These are phyloP conservation scores for Calonectria pseudoreteaudii DNA, from an alignment of 2,329 filamentous ascomycete species.

Conservation along the genomic window DNA sequence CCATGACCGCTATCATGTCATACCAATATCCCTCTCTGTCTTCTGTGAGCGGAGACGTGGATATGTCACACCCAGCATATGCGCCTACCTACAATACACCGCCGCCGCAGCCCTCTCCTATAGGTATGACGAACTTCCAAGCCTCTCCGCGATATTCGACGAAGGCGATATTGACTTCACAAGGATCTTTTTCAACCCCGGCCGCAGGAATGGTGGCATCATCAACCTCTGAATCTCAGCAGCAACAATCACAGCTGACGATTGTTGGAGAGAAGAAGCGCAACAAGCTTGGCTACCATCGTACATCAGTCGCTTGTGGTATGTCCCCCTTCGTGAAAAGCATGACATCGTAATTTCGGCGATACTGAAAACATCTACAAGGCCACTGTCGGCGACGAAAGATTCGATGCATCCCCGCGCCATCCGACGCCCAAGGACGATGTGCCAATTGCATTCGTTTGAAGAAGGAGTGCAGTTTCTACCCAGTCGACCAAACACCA, in stretches of 20 bases:
- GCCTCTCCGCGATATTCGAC: constrained; percentile 50
- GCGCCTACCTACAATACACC: constrained; percentile 46
- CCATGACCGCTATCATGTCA: constrained; percentile 53
- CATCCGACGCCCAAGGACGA: constrained; percentile 78
- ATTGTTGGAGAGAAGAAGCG: constrained; percentile 68
- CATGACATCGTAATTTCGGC: background rate
- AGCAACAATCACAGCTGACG: constrained; percentile 42
- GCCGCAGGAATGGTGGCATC: constrained; percentile 58
- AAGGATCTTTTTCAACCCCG: constrained; percentile 64
- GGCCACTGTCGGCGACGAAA: constrained; percentile 93
- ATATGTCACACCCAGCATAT: constrained; percentile 53
- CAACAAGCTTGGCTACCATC: constrained; percentile 95
- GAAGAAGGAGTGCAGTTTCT: constrained; percentile 95
- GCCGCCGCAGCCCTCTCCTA: constrained; percentile 44
- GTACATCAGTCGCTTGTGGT: constrained; percentile 96
- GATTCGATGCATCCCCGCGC: constrained; percentile 86
- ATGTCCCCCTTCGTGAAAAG: constrained; percentile 57
- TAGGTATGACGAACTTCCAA: constrained; percentile 48
- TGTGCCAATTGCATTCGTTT: constrained; percentile 94
- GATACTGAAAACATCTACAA: constrained; percentile 50
- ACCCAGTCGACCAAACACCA: constrained; percentile 84
- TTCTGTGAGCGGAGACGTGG: constrained; percentile 55
- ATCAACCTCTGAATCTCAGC: constrained; percentile 47
- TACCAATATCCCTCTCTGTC: constrained; percentile 62
- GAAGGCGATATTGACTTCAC: constrained; percentile 52